phyloP scores from a whole-genome alignment of 441 rosid species.

The Euphorbia schlechtendalii region DNA sequence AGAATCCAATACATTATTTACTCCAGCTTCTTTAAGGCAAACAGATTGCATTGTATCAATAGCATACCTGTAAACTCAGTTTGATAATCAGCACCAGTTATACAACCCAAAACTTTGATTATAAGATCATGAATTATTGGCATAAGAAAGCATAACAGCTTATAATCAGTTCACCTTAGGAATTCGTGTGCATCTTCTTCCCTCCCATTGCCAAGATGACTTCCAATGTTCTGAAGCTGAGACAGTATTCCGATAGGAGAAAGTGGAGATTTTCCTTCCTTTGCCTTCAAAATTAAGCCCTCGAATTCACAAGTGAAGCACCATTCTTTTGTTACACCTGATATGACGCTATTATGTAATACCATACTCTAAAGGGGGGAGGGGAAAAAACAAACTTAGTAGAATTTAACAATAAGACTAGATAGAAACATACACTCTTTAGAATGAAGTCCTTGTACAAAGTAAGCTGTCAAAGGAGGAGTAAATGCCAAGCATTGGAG shows the following conservation, averaged over 20 bases:
- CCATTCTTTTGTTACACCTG: conserved; percentile 69
- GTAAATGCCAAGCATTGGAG: conserved; percentile 91
- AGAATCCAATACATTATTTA: conserved; percentile 29
- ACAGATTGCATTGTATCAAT: conserved; percentile 89
- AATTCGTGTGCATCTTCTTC: conserved; percentile 99
- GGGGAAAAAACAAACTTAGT: conserved; percentile 3
- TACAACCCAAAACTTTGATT: neutral
- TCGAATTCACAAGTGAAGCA: conserved; percentile 92
- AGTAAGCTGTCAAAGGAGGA: conserved; percentile 82
- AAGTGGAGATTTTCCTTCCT: conserved; percentile 56
- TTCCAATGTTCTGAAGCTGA: conserved; percentile 62
- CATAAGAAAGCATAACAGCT: neutral
- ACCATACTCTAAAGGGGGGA: neutral
- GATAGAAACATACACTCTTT: conserved; percentile 54
- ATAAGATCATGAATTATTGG: conserved; percentile 7
- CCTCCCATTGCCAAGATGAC: conserved; percentile 72
- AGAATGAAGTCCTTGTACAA: conserved; percentile 75
- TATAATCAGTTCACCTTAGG: conserved; percentile 45
- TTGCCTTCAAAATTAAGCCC: conserved; percentile 56
- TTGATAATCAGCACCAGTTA: neutral
- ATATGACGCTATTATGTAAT: conserved; percentile 13
- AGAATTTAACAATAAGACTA: conserved; percentile 4
- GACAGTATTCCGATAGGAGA: conserved; percentile 68
- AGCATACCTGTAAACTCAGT: conserved; percentile 53
- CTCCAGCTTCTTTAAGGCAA: conserved; percentile 62